Evolutionary conservation across 345 rosid species (phyloP).

Genomic region (Lepidium sativum): DNA sequence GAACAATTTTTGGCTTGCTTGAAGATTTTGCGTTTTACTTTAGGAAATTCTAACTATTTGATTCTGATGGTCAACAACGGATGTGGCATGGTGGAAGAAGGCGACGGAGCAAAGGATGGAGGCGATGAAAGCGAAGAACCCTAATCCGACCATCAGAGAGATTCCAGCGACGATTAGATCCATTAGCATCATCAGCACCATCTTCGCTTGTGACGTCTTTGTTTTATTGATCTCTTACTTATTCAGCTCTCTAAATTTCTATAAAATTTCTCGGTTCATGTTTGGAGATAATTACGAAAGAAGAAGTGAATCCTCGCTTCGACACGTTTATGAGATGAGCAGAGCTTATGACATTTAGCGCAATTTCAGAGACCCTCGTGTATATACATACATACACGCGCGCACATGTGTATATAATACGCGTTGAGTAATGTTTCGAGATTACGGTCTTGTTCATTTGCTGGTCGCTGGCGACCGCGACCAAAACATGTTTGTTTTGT

Average conservation of each 20-base stretch:
- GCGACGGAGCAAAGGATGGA: constrained; percentile 73
- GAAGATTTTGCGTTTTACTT: neutral
- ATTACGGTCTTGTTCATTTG: no score
- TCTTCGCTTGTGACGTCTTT: neutral
- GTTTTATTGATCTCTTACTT: neutral
- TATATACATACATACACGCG: neutral
- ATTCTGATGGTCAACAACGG: constrained; percentile 22
- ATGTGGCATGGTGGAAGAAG: constrained; percentile 63
- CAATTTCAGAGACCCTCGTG: constrained; percentile 17
- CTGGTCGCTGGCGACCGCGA: no score
- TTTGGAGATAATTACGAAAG: neutral
- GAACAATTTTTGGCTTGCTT: neutral
- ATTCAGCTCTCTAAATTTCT: neutral
- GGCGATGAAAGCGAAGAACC: constrained; percentile 60
- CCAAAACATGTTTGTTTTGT: no score
- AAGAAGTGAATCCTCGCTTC: constrained; percentile 3
- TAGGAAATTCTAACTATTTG: neutral
- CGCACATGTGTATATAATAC: neutral
- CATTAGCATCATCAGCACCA: constrained; percentile 32
- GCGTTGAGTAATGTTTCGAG: neutral
- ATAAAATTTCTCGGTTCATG: neutral
- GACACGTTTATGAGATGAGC: constrained; percentile 18
- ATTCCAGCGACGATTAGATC: constrained; percentile 71
- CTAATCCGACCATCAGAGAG: constrained; percentile 66
- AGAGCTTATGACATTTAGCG: constrained; percentile 11